Evolutionary conservation across 176 grass and related monocot genomes (phyloP).

Genomic region (Neostapfia colusana): DNA sequence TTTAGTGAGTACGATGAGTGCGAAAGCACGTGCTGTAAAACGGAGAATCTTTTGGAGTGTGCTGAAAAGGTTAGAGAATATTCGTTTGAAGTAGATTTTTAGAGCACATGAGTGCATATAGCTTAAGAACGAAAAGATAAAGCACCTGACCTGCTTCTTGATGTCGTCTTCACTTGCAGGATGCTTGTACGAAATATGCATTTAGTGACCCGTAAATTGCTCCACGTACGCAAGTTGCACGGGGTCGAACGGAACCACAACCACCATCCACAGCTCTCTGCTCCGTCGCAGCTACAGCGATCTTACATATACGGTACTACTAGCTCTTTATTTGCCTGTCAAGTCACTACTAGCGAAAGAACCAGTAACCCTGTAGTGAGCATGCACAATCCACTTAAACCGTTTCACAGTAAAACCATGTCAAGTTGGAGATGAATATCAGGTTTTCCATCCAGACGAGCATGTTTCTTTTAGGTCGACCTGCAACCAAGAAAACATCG

Average conservation of each 20-base stretch:
- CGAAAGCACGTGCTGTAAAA: no score
- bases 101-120: no score
- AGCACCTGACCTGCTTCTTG: not conserved
- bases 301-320: not conserved
- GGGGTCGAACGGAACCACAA: slow-evolving; percentile 30
- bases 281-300: not conserved
- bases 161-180: not conserved
- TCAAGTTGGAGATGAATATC: not conserved
- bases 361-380: not conserved
- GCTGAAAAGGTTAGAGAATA: no score
- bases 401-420: not conserved
- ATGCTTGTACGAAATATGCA: slow-evolving; percentile 31
- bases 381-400: not conserved
- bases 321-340: not conserved
- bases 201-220: slow-evolving; percentile 30
- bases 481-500: not conserved
- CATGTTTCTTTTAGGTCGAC: not conserved
- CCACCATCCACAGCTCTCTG: not conserved
- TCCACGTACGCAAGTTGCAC: slow-evolving; percentile 38
- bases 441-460: not conserved
- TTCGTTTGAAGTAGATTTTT: no score
- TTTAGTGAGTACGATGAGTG: no score
- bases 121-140: not conserved
- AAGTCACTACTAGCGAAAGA: not conserved
- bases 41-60: no score